Evolutionary conservation across 768 basidiomycete genomes (phyloP), one percentile per base, ranked within the genome.

Genomic region (Podaxis sp.): DNA sequence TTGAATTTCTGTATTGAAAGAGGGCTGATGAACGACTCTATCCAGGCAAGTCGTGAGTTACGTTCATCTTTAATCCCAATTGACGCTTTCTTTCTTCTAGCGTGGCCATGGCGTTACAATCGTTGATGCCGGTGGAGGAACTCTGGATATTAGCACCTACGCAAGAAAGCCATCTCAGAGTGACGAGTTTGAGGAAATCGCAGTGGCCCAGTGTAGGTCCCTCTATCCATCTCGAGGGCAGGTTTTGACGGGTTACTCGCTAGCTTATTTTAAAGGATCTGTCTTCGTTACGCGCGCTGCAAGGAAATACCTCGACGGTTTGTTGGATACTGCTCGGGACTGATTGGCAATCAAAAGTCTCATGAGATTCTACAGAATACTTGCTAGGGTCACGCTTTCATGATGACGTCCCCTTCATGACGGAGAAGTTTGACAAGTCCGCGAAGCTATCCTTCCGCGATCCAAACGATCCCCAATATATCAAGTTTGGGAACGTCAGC

Each of bases 91-190:
- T 17, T 56, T 12, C 58, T 7, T 63, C 3, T 54, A 84, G 82
- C 70, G 68, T 6, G 79, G 80, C 19, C 67, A 82, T 52, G 82
- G 80, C 2, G 72, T 85, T 3, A 74, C 85, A 54, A 73, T 87
- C 30, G 79, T 86, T n/a, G 86, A 87, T 65, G 84, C 85, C 2
- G 86, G 86, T 4, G 84, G 85, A 59, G 86, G 85, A 38, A 87
- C 85, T 0, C 73, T 87, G 22, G 86, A 87, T 65, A 74, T 87
- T 53, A 85, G 82, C 58, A 78, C 82, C 4, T 87, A 87, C 61
- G 77, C 74, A 15, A 72, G 76, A 7, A 56, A 68, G 66, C 66
- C 33, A 62, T 64, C 64, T 63, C 22, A 70, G 63, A 2, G 63
- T 67, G 2, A 63, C 66, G 13, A 39, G 57, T 67, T 64, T 26